phyloP scores from a whole-genome alignment of 495 filamentous ascomycete species.

The Astrothelium macrocarpum region DNA sequence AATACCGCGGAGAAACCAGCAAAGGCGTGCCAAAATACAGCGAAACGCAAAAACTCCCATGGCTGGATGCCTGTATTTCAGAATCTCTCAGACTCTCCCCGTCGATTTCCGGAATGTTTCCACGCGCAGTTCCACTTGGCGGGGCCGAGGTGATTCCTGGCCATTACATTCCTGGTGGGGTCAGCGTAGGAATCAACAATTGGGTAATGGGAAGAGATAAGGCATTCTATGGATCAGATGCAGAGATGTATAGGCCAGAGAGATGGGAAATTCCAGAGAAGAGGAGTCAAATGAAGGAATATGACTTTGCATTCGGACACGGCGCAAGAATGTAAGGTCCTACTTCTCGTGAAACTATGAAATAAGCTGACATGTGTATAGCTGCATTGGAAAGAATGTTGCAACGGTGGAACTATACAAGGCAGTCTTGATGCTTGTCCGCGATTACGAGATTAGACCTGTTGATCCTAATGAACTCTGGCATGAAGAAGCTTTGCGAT shows the following conservation, averaged over 20 bases:
- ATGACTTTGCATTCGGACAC: not conserved
- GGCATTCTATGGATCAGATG: slow-evolving; percentile 21
- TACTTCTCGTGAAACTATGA: not conserved
- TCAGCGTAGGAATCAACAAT: slow-evolving; percentile 20
- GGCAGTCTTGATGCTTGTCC: slow-evolving; percentile 10
- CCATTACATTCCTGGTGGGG: slow-evolving; percentile 19
- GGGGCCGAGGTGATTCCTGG: slow-evolving; percentile 11
- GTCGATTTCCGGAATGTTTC: slow-evolving; percentile 20
- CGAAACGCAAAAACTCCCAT: slow-evolving; percentile 23
- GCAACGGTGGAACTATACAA: slow-evolving; percentile 26
- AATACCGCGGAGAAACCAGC: slow-evolving; percentile 13
- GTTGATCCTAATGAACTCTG: not conserved
- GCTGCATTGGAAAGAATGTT: slow-evolving; percentile 22
- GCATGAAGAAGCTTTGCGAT: not conserved
- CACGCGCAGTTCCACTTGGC: slow-evolving; percentile 14
- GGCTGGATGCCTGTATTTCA: slow-evolving; percentile 27
- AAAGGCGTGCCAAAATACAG: slow-evolving; percentile 22
- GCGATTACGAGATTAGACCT: slow-evolving; percentile 1
- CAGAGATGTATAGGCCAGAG: slow-evolving; percentile 23
- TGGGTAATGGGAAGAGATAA: slow-evolving; percentile 23
- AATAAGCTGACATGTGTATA: slow-evolving; percentile 7
- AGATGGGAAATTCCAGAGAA: slow-evolving; percentile 12
- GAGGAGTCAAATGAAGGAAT: not conserved
- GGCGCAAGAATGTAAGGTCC: not conserved
- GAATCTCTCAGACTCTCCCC: slow-evolving; percentile 25